Base-by-base conservation (phyloP, 306 rosid genomes). In the Echinosophora koreensis region DNA sequence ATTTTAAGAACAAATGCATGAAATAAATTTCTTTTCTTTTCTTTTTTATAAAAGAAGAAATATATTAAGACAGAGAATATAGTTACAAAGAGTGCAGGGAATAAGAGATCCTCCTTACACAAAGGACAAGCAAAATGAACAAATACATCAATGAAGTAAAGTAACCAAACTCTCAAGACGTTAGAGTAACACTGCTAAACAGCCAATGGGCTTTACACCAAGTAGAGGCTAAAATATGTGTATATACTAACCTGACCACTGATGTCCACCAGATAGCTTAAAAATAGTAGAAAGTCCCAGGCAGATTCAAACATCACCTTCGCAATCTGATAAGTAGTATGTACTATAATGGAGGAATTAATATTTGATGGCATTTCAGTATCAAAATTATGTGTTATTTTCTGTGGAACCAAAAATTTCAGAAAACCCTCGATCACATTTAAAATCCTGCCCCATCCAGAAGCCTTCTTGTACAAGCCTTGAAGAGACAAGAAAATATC, bases 261-360 rank as follows among this genome's bases (percentile, higher is more conserved):
- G 76, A 83, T 84, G 82, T 85, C 88, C 73, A 95, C 90, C 81
- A 95, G 87, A 85, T 95, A 95, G 82, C 90, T 86, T 56, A 95
- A 85, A 80, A 95, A 92, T 78, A 95, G 84, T 68, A 89, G 93
- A 80, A 95, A 78, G 64, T 95, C 97, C 78, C 92, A 54, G 66
- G 98, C 90, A 76, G 92, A 89, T 83, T 92, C 97, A 75, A 87
- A 90, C 98, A 92, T 95, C 82, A 85, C 87, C 83, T 95, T 84
- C 6, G 97, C 88, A 78, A 92, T 87, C 87, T 95, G 98, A 80
- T 89, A 85, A 35, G 97, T 89, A 68, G 96, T 90, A 71, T 92
- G 97, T 62, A 90, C 97, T 85, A 90, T 56, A 66, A 88, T 71
- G 57, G 91, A 84, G 74, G 92, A 84, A 81, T 79, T 89, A 66